A percentile compares a stretch with the other conserved stretches of the same genome.
These are phyloP conservation scores for Wickerhamiella spandovensis DNA, from an alignment of 805 yeast genomes.

Conservation along the genomic window DNA sequence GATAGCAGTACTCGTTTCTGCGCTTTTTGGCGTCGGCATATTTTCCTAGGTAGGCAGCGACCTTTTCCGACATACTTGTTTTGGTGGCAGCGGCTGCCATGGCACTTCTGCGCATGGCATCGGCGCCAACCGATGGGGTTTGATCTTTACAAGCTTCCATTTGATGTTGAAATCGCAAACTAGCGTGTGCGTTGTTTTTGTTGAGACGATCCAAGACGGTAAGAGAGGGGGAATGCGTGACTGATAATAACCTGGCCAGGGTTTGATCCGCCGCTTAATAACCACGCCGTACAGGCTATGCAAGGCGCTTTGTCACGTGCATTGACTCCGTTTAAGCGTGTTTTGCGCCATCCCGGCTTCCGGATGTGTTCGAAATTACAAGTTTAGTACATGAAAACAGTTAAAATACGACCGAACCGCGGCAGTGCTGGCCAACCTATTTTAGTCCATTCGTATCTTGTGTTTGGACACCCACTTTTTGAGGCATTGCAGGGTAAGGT, in stretches of 20 bases:
- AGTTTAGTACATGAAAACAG: background rate
- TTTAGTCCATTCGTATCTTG: background rate
- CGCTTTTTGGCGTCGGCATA: slow-evolving; percentile 10
- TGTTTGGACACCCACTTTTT: background rate
- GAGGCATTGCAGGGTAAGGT: background rate
- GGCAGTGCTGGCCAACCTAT: background rate
- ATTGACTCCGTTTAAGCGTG: background rate
- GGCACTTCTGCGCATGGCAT: background rate
- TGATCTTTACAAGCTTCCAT: background rate
- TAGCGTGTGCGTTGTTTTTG: too few relatives aligned
- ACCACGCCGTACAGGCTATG: background rate
- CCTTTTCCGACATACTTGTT: slow-evolving; percentile 5
- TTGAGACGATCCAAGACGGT: too few relatives aligned
- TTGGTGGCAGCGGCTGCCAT: background rate
- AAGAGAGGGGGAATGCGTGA: background rate
- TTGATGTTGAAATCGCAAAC: background rate
- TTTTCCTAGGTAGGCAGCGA: slow-evolving; percentile 13
- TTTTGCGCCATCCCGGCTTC: background rate
- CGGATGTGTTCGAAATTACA: background rate
- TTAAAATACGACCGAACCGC: too few relatives aligned
- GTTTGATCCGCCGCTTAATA: background rate
- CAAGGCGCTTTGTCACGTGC: background rate
- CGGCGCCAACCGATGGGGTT: background rate
- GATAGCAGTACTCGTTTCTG: slow-evolving; percentile 48
- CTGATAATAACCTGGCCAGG: background rate